These are phyloP conservation scores for Austroboletus festivus DNA, from an alignment of 768 basidiomycete species.

Conservation along the genomic window DNA sequence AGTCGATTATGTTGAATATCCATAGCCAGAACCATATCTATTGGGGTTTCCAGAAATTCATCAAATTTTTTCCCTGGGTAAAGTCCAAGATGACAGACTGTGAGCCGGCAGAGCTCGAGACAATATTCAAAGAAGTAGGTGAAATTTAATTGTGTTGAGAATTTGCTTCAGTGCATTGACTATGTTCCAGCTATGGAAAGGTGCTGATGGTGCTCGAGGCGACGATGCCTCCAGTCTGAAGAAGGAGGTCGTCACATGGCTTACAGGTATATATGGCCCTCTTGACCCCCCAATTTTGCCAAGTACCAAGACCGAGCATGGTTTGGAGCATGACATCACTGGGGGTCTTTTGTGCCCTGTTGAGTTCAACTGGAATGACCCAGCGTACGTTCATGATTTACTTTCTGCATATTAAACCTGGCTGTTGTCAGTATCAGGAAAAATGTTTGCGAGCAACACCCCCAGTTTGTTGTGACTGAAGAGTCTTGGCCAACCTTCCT, in stretches of 20 bases:
- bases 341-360: background rate
- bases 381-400: background rate
- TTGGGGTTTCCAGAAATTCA: no score
- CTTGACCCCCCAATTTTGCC: background rate
- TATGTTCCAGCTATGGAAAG: background rate
- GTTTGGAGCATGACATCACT: background rate
- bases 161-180: no score
- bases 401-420: background rate
- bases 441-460: background rate
- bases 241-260: background rate
- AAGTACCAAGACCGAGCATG: background rate
- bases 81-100: no score
- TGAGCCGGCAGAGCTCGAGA: no score
- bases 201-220: background rate
- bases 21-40: no score
- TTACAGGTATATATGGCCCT: background rate
- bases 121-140: no score
- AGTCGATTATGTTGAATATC: no score
- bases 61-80: no score
- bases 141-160: no score
- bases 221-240: background rate
- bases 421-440: background rate
- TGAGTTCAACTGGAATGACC: conserved; percentile 1
- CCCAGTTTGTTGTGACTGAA: background rate
- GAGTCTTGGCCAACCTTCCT: conserved; percentile 2